These are phyloP conservation scores for Phytopythium montanum DNA, from an alignment of 352 stramenopile species.

Conservation along the genomic window DNA sequence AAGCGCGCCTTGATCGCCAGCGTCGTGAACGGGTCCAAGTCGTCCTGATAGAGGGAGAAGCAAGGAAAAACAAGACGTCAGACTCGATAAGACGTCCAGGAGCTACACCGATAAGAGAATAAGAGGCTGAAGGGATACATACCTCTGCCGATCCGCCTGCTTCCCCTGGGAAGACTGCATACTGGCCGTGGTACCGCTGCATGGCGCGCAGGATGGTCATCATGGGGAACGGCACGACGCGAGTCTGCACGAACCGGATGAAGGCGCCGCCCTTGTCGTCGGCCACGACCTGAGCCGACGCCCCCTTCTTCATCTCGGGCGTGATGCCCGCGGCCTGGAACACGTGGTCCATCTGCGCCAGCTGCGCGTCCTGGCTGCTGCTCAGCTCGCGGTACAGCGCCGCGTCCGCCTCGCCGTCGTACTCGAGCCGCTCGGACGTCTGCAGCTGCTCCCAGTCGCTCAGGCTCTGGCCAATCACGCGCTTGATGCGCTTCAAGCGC, in stretches of 20 bases:
- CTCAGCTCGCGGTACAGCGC: constrained; percentile 18
- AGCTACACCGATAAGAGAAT: too few relatives aligned
- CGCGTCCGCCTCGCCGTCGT: constrained; percentile 20
- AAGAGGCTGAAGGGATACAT: too few relatives aligned
- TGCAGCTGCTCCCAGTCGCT: constrained; percentile 5
- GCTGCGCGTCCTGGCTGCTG: constrained; percentile 15
- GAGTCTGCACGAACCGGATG: constrained; percentile 24
- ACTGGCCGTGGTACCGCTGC: constrained; percentile 11
- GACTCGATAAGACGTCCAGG: too few relatives aligned
- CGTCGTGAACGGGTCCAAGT: neutral
- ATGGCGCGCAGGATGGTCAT: constrained; percentile 20
- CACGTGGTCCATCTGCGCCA: constrained; percentile 20
- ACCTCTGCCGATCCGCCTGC: neutral
- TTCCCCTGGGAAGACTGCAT: neutral
- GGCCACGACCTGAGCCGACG: constrained; percentile 23
- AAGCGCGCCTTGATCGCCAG: constrained; percentile 1
- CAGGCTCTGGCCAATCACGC: neutral
- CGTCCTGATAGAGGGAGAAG: neutral
- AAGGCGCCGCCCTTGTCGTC: constrained; percentile 17
- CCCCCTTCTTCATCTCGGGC: constrained; percentile 15
- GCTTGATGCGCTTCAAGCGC: constrained; percentile 6
- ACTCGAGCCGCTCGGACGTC: constrained; percentile 14
- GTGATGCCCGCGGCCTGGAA: constrained; percentile 23
- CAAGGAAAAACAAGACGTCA: neutral
- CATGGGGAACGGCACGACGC: constrained; percentile 21